Evolutionary conservation across 257 asterid species (phyloP), one percentile per base, ranked within the genome.

Genomic region (Lantana camara): DNA sequence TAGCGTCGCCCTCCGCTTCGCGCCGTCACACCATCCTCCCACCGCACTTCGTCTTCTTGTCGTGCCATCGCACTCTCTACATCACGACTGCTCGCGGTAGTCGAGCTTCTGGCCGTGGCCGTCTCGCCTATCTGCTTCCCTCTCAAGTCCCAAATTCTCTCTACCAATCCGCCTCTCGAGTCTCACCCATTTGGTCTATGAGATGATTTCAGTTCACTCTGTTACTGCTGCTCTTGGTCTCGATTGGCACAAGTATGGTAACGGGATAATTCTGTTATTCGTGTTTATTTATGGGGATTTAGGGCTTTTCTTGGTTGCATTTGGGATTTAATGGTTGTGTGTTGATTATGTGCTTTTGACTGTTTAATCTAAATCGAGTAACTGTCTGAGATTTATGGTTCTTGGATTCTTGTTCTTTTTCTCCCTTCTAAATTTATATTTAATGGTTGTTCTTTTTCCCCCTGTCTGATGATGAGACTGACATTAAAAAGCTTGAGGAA

Each of bases 401-500:
- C n/a, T n/a, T n/a, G n/a, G n/a, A 20, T 12, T 21, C 17, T 44
- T 12, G 51, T 64, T n/a, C n/a, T n/a, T 12, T 40, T n/a, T 19
- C 13, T 37, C 41, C 16, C 17, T 9, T 53, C 14, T 23, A 6
- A 9, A 23, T 41, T n/a, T n/a, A n/a, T n/a, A n/a, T n/a, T n/a
- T n/a, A n/a, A n/a, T n/a, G n/a, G n/a, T n/a, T n/a, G n/a, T n/a
- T n/a, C n/a, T n/a, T n/a, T n/a, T n/a, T n/a, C n/a, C n/a, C n/a
- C n/a, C n/a, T n/a, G n/a, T n/a, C n/a, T n/a, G 99, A 94, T 71
- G 99, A 94, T 27, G 99, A 94, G 74, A 94, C 99, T 12, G 97
- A 88, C 62, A 94, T 94, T 97, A 80, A 90, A 63, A 80, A 82
- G 74, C 97, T 93, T 12, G 99, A 93, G 70, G 99, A 92, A 46